Evolutionary conservation across 257 asterid species (phyloP).

Genomic region (Marsdenia floribunda): DNA sequence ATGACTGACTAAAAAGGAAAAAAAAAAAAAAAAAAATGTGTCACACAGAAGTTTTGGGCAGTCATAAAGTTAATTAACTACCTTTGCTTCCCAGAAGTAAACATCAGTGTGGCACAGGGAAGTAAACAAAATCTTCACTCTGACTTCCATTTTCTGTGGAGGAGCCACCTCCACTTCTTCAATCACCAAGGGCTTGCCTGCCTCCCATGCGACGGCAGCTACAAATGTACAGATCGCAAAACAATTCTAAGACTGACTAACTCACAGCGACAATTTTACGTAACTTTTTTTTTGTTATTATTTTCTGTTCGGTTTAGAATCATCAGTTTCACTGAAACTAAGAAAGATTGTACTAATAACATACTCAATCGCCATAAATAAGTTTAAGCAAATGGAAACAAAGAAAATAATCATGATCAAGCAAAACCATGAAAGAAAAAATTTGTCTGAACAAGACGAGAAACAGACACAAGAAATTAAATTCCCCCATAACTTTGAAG

Average conservation of each 20-base stretch:
- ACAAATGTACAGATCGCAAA: neutral
- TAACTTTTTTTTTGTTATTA: no score
- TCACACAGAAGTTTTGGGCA: neutral
- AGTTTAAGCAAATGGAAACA: no score
- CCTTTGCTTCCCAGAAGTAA: slow-evolving; percentile 94
- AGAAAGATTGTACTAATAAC: neutral
- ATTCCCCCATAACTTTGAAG: no score
- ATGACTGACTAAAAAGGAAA: neutral
- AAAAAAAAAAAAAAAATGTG: neutral
- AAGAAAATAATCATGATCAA: no score
- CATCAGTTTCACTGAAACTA: neutral
- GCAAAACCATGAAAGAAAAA: no score
- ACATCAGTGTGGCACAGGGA: slow-evolving; percentile 93
- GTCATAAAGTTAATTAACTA: slow-evolving; percentile 5
- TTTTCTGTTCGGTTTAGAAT: neutral
- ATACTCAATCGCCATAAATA: no score
- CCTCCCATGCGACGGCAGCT: slow-evolving; percentile 96
- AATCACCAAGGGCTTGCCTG: slow-evolving; percentile 79
- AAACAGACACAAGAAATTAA: no score
- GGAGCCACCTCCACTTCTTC: slow-evolving; percentile 95
- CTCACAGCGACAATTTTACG: neutral
- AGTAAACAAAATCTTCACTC: slow-evolving; percentile 63
- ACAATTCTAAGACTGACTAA: neutral
- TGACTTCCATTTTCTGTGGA: slow-evolving; percentile 85
- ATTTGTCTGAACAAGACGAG: no score